A percentile compares a stretch with the other conserved stretches of the same genome.
Conservation (phyloP, 83 land plant genomes). For the Picea engelmannii region DNA sequence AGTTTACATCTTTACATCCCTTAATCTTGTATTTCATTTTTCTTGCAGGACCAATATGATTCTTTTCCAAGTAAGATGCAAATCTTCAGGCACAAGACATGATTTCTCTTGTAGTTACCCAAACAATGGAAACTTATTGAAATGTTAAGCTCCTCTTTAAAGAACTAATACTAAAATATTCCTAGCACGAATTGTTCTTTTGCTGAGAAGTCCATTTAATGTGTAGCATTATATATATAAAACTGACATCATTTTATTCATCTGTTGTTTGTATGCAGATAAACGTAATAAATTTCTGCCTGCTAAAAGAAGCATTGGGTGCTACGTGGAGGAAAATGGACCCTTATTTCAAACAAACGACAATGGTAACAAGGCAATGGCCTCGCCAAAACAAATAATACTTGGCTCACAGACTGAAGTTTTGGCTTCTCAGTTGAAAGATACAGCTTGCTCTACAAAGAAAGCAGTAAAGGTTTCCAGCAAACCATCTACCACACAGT, state of each 20-base stretch:
- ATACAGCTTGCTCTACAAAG: not conserved
- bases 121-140: not conserved
- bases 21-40: not conserved
- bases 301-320: not conserved
- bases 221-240: not conserved
- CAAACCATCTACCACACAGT: not conserved
- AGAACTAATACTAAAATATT: not conserved
- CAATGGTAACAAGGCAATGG: not conserved
- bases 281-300: not conserved
- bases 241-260: not conserved
- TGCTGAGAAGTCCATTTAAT: not conserved
- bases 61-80: conserved; percentile 15
- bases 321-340: not conserved
- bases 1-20: not conserved
- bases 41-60: conserved; percentile 11
- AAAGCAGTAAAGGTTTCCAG: not conserved
- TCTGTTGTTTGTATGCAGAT: conserved; percentile 10
- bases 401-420: not conserved
- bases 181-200: not conserved
- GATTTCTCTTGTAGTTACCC: not conserved
- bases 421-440: not conserved
- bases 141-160: not conserved
- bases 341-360: not conserved
- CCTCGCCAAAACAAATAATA: not conserved
- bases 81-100: too few species aligned